Conservation (phyloP, 164 flowering plant genomes). For the Chimonanthus salicifolius region DNA sequence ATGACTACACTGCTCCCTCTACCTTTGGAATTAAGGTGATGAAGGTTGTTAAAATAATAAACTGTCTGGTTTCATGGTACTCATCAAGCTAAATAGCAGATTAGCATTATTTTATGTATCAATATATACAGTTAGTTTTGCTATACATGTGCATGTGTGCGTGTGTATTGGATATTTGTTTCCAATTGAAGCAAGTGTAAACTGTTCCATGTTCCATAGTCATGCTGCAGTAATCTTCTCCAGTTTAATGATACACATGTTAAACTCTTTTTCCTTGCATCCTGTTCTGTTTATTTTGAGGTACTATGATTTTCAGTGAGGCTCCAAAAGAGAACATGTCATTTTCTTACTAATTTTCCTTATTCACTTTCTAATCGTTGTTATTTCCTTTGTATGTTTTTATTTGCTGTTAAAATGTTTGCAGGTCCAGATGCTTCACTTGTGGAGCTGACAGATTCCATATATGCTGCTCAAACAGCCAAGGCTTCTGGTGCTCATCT, state of each 20-base stretch:
- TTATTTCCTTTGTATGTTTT: background rate
- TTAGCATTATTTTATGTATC: too few relatives aligned
- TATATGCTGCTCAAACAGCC: conserved; percentile 81
- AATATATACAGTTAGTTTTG: too few relatives aligned
- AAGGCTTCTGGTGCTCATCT: conserved; percentile 43
- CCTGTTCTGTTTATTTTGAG: background rate
- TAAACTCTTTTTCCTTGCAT: background rate
- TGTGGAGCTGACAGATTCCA: conserved; percentile 62
- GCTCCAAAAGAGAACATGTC: background rate
- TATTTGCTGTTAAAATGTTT: conserved; percentile 6
- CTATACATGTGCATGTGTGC: background rate
- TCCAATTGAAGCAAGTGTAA: background rate
- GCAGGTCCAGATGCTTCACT: conserved; percentile 65
- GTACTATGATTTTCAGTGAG: background rate
- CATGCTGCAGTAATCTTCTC: background rate
- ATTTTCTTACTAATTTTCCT: background rate
- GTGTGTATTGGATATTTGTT: too few relatives aligned
- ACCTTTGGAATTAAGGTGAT: too few relatives aligned
- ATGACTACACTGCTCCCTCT: background rate
- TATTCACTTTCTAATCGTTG: background rate
- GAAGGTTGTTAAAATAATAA: too few relatives aligned
- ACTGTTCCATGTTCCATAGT: background rate
- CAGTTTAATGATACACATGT: background rate
- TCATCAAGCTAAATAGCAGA: background rate
- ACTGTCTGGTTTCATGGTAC: too few relatives aligned